A percentile compares a stretch with the other conserved stretches of the same genome.
phyloP scores from a whole-genome alignment of 2,329 filamentous ascomycete genomes.

The Aspergillus sergii region DNA sequence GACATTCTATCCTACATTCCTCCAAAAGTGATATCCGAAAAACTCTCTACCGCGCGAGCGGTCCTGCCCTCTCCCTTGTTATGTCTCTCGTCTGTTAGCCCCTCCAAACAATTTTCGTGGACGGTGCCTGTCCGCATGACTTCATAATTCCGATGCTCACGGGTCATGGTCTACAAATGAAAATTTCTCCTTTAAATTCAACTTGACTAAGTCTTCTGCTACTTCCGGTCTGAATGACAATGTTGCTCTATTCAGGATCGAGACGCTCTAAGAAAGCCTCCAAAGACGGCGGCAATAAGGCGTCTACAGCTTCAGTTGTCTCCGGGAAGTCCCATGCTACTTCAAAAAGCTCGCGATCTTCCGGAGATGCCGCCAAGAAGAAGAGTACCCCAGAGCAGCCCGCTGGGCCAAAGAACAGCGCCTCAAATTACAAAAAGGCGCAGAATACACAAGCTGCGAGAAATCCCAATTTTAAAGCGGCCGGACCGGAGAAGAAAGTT shows the following conservation, averaged over 20 bases:
- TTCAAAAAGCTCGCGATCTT: conserved; percentile 21
- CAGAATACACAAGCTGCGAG: conserved; percentile 21
- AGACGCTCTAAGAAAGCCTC: conserved; percentile 30
- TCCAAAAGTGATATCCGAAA: conserved; percentile 5
- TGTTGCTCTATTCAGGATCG: conserved; percentile 31
- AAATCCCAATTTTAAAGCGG: conserved; percentile 17
- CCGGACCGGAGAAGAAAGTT: conserved; percentile 21
- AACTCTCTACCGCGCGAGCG: conserved; percentile 10
- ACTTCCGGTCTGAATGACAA: conserved; percentile 25
- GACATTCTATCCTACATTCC: conserved; percentile 25
- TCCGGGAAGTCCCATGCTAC: conserved; percentile 23
- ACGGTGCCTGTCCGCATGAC: conserved; percentile 16
- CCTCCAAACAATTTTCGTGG: conserved; percentile 8
- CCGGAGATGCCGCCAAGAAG: conserved; percentile 22
- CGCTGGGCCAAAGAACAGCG: conserved; percentile 15
- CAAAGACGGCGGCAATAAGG: conserved; percentile 31
- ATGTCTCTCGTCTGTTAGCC: conserved; percentile 18
- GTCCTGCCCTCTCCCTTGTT: conserved; percentile 20
- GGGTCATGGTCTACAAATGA: conserved; percentile 15
- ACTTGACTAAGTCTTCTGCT: conserved; percentile 5
- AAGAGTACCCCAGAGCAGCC: conserved; percentile 14
- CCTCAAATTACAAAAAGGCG: conserved; percentile 15
- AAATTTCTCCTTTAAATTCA: not conserved
- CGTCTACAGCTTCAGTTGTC: conserved; percentile 28
- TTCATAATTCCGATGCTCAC: conserved; percentile 1